These are phyloP conservation scores for Neofusicoccum laricinum DNA, from an alignment of 2,329 filamentous ascomycete genomes.

Conservation along the genomic window DNA sequence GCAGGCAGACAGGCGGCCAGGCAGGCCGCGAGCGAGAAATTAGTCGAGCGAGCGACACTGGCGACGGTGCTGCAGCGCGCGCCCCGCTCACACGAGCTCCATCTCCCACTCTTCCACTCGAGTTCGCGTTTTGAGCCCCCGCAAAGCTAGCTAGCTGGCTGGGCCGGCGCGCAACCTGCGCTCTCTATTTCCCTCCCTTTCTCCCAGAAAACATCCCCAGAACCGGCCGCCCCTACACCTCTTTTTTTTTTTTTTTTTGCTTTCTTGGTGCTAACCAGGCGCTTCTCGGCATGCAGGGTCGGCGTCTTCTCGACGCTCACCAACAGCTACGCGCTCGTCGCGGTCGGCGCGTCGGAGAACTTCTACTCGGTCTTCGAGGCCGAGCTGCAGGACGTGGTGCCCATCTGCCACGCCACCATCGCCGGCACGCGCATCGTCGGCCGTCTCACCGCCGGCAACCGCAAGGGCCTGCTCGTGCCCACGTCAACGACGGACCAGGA, in stretches of 20 bases:
- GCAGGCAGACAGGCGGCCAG: neutral
- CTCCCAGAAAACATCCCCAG: neutral
- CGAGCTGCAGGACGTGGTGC: constrained; percentile 94
- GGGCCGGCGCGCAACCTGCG: no score
- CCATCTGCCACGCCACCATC: constrained; percentile 94
- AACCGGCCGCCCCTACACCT: no score
- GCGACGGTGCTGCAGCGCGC: no score
- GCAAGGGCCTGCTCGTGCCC: constrained; percentile 92
- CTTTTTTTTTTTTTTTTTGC: no score
- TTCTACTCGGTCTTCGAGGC: constrained; percentile 99
- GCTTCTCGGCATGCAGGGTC: constrained; percentile 58
- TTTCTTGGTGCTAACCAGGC: neutral
- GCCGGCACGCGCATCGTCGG: constrained; percentile 95
- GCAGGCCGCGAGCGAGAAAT: neutral
- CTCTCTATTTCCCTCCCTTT: neutral
- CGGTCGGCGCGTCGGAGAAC: constrained; percentile 94
- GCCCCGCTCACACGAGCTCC: neutral
- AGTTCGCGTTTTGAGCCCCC: no score
- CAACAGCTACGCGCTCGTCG: constrained; percentile 93
- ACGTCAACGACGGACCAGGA: constrained; percentile 97
- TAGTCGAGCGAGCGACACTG: no score
- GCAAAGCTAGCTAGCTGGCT: neutral
- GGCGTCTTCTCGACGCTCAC: constrained; percentile 96
- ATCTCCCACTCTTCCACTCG: no score
- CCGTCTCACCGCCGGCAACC: constrained; percentile 92